These are phyloP conservation scores for Fraxinus pennsylvanica DNA, from an alignment of 257 asterid genomes.

Conservation along the genomic window DNA sequence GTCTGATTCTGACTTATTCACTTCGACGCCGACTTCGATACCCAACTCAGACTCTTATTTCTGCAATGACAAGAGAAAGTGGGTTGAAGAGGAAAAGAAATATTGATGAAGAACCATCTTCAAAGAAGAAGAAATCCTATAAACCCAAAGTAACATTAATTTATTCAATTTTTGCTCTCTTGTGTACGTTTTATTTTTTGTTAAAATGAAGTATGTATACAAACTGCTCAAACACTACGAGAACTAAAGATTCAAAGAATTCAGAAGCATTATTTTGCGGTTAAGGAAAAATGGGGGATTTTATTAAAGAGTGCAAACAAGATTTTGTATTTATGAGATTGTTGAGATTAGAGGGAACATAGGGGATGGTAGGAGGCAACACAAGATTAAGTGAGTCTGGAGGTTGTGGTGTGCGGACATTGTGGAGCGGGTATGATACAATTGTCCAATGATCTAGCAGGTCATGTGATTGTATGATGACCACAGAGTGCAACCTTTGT, in stretches of 20 bases:
- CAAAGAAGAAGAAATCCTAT: too few species aligned
- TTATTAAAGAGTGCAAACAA: background rate
- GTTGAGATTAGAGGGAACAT: conserved; percentile 56
- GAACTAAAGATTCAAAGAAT: conserved; percentile 21
- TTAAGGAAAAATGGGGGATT: background rate
- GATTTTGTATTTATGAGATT: conserved; percentile 29
- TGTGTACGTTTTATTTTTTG: too few species aligned
- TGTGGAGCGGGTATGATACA: conserved; percentile 25
- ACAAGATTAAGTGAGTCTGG: conserved; percentile 48
- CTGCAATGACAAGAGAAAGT: too few species aligned
- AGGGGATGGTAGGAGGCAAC: conserved; percentile 63
- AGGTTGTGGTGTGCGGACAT: conserved; percentile 12
- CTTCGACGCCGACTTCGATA: too few species aligned
- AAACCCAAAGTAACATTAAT: too few species aligned
- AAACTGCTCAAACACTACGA: conserved; percentile 6
- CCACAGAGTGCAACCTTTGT: conserved; percentile 42
- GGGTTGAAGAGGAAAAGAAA: too few species aligned
- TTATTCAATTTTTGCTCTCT: too few species aligned
- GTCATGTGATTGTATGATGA: conserved; percentile 46
- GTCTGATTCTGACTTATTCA: too few species aligned
- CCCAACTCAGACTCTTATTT: too few species aligned
- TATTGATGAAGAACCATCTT: too few species aligned
- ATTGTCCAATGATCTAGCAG: conserved; percentile 70
- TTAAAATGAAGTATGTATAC: too few species aligned
- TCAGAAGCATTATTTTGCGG: conserved; percentile 33